Base-by-base conservation (phyloP, 768 basidiomycete species). In the Coprinopsis marcescibilis region DNA sequence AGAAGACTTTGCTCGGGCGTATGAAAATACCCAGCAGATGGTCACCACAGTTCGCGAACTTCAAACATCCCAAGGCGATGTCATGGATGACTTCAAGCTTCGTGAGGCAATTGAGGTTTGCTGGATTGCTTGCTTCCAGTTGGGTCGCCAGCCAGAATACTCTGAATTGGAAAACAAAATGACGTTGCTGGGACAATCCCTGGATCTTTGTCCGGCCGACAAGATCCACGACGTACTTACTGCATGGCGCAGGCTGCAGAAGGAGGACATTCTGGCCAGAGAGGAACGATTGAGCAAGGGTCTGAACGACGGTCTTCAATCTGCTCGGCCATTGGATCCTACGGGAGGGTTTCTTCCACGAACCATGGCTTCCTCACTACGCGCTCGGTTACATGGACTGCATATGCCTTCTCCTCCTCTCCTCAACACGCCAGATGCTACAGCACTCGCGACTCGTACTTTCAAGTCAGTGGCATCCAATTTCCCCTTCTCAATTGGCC, bases 121-220 rank as follows among this genome's bases (percentile, higher is more conserved):
- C 53, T 98, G 94, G 94, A 81, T 86, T 21, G 81, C 85, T 2
- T 91, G 89, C 59, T 90, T 84, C 66, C 85, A 89, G 63, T 77
- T 98, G 2, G 94, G 90, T 13, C 78, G 84, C 49, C 86, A 92
- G 54, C 71, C 80, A 5, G 89, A 87, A 56, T 93, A 84, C 57
- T 57, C 72, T 1, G 84, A 93, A 50, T 63, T 78, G 4, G 63
- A 75, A 10, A 78, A 80, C 54, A 87, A 85, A 58, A 70, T 91
- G 50, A 67, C 65, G 1, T 71, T 95, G 1, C 64, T 97, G 15
- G 90, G 90, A 1, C 77, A 81, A 41, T 89, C 93, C 2, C 69
- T 97, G 23, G 83, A 91, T 57, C 71, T 96, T 14, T 95, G 92
- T 61, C 92, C 94, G 1, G 62, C 85, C 0, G 89, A 91, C 45